A percentile compares a stretch with the other conserved stretches of the same genome.
phyloP scores from a whole-genome alignment of 306 rosid species.

The Acacia acuminata region DNA sequence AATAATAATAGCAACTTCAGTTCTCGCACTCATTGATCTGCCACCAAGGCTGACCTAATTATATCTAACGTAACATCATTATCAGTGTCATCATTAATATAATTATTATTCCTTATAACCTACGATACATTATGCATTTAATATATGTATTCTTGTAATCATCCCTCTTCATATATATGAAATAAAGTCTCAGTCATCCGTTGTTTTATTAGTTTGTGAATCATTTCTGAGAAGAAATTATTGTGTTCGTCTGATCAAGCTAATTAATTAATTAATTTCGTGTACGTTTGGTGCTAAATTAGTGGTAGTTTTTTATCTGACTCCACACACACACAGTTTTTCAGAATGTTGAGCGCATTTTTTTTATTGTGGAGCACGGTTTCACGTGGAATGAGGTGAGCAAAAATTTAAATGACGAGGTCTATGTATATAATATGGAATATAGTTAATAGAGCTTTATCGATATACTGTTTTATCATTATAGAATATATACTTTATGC shows the following conservation, averaged over 20 bases:
- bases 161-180: neutral
- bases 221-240: neutral
- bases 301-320: neutral
- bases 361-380: neutral
- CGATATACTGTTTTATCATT: neutral
- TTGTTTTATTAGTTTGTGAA: neutral
- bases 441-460: neutral
- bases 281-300: neutral
- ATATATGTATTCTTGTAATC: neutral
- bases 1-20: neutral
- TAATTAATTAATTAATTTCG: too few species aligned
- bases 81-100: neutral
- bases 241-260: neutral
- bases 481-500: too few species aligned
- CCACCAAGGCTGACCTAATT: neutral
- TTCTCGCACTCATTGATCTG: neutral
- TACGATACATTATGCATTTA: neutral
- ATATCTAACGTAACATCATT: neutral
- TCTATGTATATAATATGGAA: neutral
- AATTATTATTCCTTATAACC: neutral
- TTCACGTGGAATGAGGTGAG: neutral
- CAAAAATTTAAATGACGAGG: neutral
- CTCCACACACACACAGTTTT: neutral
- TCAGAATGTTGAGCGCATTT: neutral
- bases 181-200: neutral